Evolutionary conservation across 192 early-diverging fungal species (phyloP).

Genomic region (Coemansia sp.): DNA sequence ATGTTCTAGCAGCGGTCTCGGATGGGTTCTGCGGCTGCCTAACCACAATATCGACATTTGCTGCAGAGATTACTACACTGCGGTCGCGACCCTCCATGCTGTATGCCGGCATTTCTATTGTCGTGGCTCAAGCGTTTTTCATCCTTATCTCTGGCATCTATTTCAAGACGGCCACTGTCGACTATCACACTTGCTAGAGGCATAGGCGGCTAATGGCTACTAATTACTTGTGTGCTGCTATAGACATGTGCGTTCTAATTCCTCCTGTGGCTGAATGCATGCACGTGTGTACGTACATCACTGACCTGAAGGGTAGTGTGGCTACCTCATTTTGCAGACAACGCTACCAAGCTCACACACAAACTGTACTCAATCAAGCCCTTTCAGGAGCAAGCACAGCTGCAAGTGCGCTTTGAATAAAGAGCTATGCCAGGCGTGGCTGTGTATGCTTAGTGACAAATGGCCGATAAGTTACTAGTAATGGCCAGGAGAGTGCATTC

Average conservation of each 20-base stretch:
- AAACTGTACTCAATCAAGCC: background rate
- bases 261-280: conserved; percentile 1
- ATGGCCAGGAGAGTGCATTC: background rate
- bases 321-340: background rate
- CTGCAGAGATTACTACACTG: conserved; percentile 49
- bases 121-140: conserved; percentile 35
- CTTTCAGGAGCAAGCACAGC: conserved; percentile 6
- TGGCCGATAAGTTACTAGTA: background rate
- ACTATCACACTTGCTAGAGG: conserved; percentile 17
- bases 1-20: conserved; percentile 42
- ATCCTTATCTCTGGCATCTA: conserved; percentile 43
- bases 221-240: background rate
- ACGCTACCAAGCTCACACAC: background rate
- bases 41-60: conserved; percentile 67
- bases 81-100: conserved; percentile 10
- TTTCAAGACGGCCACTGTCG: conserved; percentile 34
- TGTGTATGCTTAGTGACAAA: background rate
- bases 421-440: background rate
- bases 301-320: background rate
- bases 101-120: conserved; percentile 35
- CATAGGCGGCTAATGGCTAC: background rate
- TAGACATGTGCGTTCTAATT: background rate
- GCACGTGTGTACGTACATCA: background rate
- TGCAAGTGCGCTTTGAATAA: background rate
- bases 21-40: conserved; percentile 68